Evolutionary conservation across 2,329 filamentous ascomycete genomes (phyloP), one percentile per base, ranked within the genome.

Genomic region (Aspergillus awamori): DNA sequence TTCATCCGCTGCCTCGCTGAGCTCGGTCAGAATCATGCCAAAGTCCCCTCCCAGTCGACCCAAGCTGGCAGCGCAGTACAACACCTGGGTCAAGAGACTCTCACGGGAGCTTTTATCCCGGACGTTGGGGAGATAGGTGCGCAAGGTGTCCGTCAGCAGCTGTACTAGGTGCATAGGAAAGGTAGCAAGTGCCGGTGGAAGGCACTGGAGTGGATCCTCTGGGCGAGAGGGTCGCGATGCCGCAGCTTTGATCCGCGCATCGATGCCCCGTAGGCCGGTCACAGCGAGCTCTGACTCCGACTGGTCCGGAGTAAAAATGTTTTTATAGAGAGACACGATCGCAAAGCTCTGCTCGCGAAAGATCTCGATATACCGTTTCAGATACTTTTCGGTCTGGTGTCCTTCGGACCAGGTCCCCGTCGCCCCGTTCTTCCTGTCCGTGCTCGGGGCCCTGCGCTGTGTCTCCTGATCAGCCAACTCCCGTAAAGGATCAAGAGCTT

Each of bases 281-380:
- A 69, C 63, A 13, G 69, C 68, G 39, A 70, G 58, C 2, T 76
- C 75, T 2, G 73, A 67, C 11, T 77, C 75, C 3, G 74, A 70
- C 33, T 78, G 72, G 24, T 87, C 83, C 3, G 85, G 82, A 0
- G 90, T 88, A 70, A 96, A 96, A 58, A 98, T 92, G 70, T 90
- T 95, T 70, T 89, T 91, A 77, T 96, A 97, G 84, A 98, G 92
- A 61, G 92, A 96, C 28, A 98, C 87, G 62, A 98, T 96, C 47
- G 89, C 91, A 75, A 99, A 99, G 73, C 92, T 97, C 77, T 99
- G 95, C 77, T 99, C 95, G 56, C 95, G 90, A 75, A 98, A 98
- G 28, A 99, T 93, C 74, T 99, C 95, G 69, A 99, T 91, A 76
- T 96, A 99, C 52, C 93, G 86, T 76, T 98, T 99, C 47, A 99